phyloP scores from a whole-genome alignment of 441 rosid genomes.

The Gossypium laxum region DNA sequence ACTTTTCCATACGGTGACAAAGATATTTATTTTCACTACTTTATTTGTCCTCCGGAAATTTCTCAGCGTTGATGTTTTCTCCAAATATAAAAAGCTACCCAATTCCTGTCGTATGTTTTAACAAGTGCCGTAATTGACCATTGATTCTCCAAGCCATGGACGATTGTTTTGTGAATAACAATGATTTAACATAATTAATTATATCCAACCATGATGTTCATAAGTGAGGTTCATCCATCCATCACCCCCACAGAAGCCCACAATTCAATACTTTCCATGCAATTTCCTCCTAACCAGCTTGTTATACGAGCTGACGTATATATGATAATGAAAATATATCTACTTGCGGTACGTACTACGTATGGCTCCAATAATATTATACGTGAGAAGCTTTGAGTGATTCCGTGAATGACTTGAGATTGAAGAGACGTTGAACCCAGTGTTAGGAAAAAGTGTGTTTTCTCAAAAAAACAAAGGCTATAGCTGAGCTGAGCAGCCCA shows the following conservation, averaged over 20 bases:
- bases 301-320: neutral
- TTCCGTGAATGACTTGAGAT: neutral
- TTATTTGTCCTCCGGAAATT: neutral
- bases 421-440: neutral
- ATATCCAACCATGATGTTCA: too few relatives aligned
- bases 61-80: neutral
- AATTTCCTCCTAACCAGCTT: neutral
- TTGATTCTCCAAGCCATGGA: neutral
- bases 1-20: neutral
- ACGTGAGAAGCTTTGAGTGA: neutral
- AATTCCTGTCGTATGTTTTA: neutral
- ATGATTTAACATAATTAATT: too few relatives aligned
- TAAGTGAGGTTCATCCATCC: too few relatives aligned
- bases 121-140: neutral
- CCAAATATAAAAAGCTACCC: neutral
- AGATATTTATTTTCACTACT: neutral
- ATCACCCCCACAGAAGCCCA: too few relatives aligned
- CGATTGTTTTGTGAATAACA: neutral
- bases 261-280: conserved; percentile 8
- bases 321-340: neutral
- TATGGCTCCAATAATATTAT: neutral
- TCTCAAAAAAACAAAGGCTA: neutral
- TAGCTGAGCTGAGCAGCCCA: neutral
- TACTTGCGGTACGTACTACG: neutral
- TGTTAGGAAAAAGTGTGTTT: neutral